Evolutionary conservation across 73 alveolate genomes (phyloP).

Genomic region (Paramecium pentaurelia): DNA sequence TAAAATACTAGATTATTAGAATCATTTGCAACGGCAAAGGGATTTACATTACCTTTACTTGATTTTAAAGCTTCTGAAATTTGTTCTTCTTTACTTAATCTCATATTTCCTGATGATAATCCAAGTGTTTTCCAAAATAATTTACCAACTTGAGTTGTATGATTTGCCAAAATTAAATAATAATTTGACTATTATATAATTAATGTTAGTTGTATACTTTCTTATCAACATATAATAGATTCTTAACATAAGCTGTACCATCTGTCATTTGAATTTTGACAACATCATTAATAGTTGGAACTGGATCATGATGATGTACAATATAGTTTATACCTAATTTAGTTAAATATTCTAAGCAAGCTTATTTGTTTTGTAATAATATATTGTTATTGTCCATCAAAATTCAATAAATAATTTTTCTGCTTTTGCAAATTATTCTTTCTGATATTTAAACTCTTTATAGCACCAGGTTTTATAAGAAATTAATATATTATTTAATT

Average conservation of each 20-base stretch:
- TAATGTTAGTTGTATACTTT: slow-evolving; percentile 67
- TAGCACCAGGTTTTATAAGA: background rate
- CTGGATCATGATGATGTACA: background rate
- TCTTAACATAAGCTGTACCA: slow-evolving; percentile 71
- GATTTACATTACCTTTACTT: slow-evolving; percentile 87
- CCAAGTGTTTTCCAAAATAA: slow-evolving; percentile 83
- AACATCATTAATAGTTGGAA: background rate
- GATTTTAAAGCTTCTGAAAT: slow-evolving; percentile 74
- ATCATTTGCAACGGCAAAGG: slow-evolving; percentile 90
- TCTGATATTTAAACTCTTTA: background rate
- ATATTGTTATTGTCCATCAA: background rate
- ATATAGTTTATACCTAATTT: background rate
- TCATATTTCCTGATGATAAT: slow-evolving; percentile 86
- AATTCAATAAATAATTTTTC: background rate
- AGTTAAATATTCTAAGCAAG: background rate
- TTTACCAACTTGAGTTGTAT: slow-evolving; percentile 85
- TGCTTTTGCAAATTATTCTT: background rate
- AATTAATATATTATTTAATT: background rate
- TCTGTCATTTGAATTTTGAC: background rate
- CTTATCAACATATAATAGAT: slow-evolving; percentile 91
- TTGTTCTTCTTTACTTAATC: slow-evolving; percentile 86
- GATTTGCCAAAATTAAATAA: slow-evolving; percentile 87
- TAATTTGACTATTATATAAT: slow-evolving; percentile 27
- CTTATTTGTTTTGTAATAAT: background rate
- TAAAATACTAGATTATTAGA: slow-evolving; percentile 71